These are phyloP conservation scores for Penicillium longicatenatum DNA, from an alignment of 495 filamentous ascomycete genomes.

Conservation along the genomic window DNA sequence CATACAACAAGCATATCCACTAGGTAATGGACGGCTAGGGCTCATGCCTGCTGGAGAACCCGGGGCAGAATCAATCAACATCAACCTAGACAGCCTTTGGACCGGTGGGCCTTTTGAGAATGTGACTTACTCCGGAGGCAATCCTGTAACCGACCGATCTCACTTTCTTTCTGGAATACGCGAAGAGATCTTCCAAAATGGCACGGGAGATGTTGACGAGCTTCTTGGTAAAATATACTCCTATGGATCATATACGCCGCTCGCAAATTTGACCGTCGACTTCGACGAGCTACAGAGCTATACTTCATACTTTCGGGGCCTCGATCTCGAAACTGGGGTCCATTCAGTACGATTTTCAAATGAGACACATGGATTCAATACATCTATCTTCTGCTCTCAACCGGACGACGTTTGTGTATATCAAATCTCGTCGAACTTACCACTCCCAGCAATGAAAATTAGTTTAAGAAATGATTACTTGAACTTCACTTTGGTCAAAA, in stretches of 20 bases:
- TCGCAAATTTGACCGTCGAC: slow-evolving; percentile 46
- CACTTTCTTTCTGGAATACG: slow-evolving; percentile 42
- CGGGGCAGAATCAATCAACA: slow-evolving; percentile 38
- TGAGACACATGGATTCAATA: background rate
- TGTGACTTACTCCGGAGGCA: slow-evolving; percentile 46
- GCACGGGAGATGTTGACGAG: slow-evolving; percentile 41
- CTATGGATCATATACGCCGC: slow-evolving; percentile 48
- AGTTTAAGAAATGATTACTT: slow-evolving; percentile 33
- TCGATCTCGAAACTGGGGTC: slow-evolving; percentile 45
- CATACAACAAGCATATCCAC: slow-evolving; percentile 31
- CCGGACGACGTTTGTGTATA: slow-evolving; percentile 53
- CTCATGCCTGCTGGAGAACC: slow-evolving; percentile 40
- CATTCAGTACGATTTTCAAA: slow-evolving; percentile 25
- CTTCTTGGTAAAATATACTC: slow-evolving; percentile 40
- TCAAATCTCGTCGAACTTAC: slow-evolving; percentile 30
- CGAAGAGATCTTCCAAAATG: slow-evolving; percentile 47
- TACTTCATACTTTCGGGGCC: slow-evolving; percentile 38
- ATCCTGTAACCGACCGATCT: slow-evolving; percentile 36
- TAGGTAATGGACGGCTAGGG: slow-evolving; percentile 43
- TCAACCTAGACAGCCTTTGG: slow-evolving; percentile 51
- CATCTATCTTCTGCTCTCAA: slow-evolving; percentile 41
- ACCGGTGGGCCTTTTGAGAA: slow-evolving; percentile 46
- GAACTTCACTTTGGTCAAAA: slow-evolving; percentile 17
- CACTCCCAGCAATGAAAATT: slow-evolving; percentile 37
- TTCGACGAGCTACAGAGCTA: slow-evolving; percentile 29